These are phyloP conservation scores for Colletotrichum sp. DNA, from an alignment of 2,329 filamentous ascomycete genomes.

Conservation along the genomic window DNA sequence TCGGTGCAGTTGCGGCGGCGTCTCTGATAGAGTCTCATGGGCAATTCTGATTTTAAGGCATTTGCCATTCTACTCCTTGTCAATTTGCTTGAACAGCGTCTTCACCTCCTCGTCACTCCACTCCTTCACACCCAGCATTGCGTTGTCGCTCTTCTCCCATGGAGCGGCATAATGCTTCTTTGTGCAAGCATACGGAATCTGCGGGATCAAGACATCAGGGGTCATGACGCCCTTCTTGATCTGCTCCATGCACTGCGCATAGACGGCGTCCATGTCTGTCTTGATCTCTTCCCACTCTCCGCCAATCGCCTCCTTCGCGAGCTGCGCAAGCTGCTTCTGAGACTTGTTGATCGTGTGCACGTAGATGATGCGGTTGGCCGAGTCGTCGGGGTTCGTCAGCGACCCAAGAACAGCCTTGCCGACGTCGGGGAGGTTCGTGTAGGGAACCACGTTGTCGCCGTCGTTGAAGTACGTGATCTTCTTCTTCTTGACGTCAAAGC, in stretches of 20 bases:
- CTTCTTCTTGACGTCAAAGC: conserved; percentile 27
- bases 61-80: not conserved
- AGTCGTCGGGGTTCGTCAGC: conserved; percentile 29
- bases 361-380: conserved; percentile 29
- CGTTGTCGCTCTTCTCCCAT: conserved; percentile 25
- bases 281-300: conserved; percentile 22
- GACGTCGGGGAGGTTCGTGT: conserved; percentile 29
- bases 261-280: conserved; percentile 21
- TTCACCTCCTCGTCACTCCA: conserved; percentile 25
- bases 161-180: conserved; percentile 17
- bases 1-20: not conserved
- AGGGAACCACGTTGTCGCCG: conserved; percentile 27
- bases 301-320: conserved; percentile 23
- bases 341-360: conserved; percentile 26
- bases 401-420: conserved; percentile 29
- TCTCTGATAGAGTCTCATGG: not conserved
- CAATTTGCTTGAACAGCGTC: conserved; percentile 18
- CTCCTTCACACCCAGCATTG: conserved; percentile 23
- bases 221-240: conserved; percentile 24
- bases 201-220: conserved; percentile 16
- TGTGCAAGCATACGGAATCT: conserved; percentile 23
- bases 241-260: conserved; percentile 20
- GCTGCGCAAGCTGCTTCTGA: conserved; percentile 26
- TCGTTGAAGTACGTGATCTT: conserved; percentile 25
- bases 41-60: not conserved